A percentile compares a stretch with the other conserved stretches of the same genome.
Conservation (phyloP, 2,329 filamentous ascomycete species). For the Trichoderma pleuroti region DNA sequence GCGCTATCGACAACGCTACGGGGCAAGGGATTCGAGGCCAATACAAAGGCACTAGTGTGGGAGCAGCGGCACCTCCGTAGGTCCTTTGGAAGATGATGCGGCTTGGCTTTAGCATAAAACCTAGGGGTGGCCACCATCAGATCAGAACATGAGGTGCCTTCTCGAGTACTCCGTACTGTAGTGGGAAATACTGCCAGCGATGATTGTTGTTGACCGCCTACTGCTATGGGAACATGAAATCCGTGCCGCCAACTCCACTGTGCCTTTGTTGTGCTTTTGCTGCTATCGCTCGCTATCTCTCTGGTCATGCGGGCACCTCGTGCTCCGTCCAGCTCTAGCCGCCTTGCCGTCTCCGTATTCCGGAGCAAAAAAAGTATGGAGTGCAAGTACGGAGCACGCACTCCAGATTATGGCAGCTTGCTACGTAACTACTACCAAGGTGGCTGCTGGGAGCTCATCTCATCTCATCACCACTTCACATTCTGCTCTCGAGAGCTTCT, state of each 20-base stretch:
- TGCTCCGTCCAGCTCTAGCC: background rate
- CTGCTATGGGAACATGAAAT: background rate
- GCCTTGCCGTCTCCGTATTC: background rate
- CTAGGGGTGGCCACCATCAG: background rate
- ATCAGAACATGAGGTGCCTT: background rate
- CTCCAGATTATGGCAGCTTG: background rate
- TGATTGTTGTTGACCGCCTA: background rate
- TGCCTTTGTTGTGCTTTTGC: background rate
- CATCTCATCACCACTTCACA: background rate
- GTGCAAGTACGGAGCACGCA: background rate
- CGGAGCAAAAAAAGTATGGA: background rate
- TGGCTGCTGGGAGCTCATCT: background rate
- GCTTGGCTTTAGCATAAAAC: background rate
- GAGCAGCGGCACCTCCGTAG: background rate
- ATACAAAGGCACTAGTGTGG: background rate
- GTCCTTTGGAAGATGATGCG: background rate
- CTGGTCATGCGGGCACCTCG: background rate
- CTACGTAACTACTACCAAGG: background rate
- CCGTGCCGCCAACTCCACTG: background rate
- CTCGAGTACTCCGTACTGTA: too few relatives aligned
- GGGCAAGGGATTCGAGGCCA: constrained; percentile 4
- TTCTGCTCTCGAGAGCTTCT: background rate
- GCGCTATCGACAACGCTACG: constrained; percentile 11
- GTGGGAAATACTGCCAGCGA: background rate
- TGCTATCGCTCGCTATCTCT: too few relatives aligned